Evolutionary conservation across 192 early-diverging fungal species (phyloP).

Genomic region (Coemansia interrupta): DNA sequence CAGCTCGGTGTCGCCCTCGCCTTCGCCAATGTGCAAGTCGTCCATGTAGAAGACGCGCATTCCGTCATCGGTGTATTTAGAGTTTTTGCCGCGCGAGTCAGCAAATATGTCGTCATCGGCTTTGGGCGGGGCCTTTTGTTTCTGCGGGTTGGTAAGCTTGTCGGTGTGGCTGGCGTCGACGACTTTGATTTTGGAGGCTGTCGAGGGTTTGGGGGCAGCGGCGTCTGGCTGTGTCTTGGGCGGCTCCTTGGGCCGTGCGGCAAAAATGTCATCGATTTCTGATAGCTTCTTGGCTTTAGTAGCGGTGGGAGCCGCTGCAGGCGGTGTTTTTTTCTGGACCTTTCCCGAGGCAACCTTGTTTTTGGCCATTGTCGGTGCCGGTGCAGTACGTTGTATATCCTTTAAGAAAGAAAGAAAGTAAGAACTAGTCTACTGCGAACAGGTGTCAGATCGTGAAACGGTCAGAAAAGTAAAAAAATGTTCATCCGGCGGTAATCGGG

Average conservation of each 20-base stretch:
- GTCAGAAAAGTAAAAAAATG: neutral
- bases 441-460: too few relatives aligned
- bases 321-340: neutral
- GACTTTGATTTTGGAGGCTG: neutral
- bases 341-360: constrained; percentile 7
- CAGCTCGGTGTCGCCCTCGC: constrained; percentile 35
- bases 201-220: neutral
- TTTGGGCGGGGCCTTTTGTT: constrained; percentile 10
- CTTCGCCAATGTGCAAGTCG: constrained; percentile 42
- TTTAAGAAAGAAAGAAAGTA: too few relatives aligned
- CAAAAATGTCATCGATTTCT: too few relatives aligned
- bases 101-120: constrained; percentile 23
- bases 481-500: neutral
- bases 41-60: constrained; percentile 47
- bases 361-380: neutral
- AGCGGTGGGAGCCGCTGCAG: too few relatives aligned
- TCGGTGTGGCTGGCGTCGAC: constrained; percentile 26
- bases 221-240: too few relatives aligned
- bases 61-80: constrained; percentile 50
- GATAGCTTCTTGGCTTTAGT: too few relatives aligned
- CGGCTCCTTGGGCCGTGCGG: too few relatives aligned
- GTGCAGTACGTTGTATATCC: too few relatives aligned
- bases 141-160: neutral
- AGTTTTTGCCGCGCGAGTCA: constrained; percentile 37
- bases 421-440: too few relatives aligned